Percentiles rank a stretch among this genome's conserved stretches.
Conservation (phyloP, 352 stramenopile species). For the Phytophthora megakarya region DNA sequence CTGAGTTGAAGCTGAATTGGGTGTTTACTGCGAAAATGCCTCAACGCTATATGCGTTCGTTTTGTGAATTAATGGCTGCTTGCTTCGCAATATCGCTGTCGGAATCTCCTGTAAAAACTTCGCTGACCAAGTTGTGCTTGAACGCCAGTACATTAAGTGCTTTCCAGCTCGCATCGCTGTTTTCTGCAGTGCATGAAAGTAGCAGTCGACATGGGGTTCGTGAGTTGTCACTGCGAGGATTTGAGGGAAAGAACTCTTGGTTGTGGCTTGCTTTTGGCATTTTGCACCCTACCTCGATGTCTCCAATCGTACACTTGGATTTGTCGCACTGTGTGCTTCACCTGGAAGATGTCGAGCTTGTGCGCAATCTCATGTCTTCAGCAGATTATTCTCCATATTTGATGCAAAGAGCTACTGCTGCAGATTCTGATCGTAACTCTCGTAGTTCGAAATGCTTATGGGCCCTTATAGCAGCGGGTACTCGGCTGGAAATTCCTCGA, state of each 20-base stretch:
- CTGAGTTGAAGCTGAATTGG: constrained; percentile 37
- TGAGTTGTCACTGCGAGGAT: constrained; percentile 39
- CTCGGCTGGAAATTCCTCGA: constrained; percentile 23
- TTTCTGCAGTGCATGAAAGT: constrained; percentile 40
- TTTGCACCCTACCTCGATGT: constrained; percentile 28
- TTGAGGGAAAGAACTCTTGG: constrained; percentile 41
- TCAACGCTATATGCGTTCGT: constrained; percentile 17
- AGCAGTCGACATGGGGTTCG: constrained; percentile 5
- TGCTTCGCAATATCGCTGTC: constrained; percentile 32
- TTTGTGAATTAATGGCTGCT: constrained; percentile 30
- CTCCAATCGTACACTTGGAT: constrained; percentile 32
- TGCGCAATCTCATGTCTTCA: constrained; percentile 19
- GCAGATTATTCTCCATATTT: constrained; percentile 6
- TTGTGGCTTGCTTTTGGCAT: constrained; percentile 46
- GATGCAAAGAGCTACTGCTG: not conserved
- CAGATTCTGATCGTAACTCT: not conserved
- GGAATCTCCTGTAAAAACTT: not conserved
- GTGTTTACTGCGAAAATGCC: constrained; percentile 12
- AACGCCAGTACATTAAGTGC: constrained; percentile 36
- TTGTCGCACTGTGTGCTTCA: constrained; percentile 47
- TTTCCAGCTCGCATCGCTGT: constrained; percentile 42
- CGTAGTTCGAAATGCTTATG: not conserved
- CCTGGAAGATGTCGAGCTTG: constrained; percentile 30
- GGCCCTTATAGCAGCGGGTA: constrained; percentile 18
- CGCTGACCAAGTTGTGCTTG: constrained; percentile 31